phyloP scores from a whole-genome alignment of 495 filamentous ascomycete species.

The Aspergillus kassunensis region DNA sequence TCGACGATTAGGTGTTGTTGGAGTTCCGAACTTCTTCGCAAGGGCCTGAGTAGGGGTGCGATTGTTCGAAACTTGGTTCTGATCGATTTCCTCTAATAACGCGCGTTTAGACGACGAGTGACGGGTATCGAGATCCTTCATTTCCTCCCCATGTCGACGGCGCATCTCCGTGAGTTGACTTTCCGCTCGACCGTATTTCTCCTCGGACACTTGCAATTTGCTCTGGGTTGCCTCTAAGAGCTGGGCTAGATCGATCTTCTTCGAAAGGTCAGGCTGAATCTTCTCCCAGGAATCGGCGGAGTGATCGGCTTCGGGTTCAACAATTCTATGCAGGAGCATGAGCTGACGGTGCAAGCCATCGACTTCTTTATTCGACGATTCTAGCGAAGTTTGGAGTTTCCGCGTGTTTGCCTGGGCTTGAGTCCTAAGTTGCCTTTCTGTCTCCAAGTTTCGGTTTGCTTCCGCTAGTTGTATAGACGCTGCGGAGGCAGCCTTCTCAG shows the following conservation, averaged over 20 bases:
- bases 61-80: constrained; percentile 72
- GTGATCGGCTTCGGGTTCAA: constrained; percentile 71
- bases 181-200: constrained; percentile 79
- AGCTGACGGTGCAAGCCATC: constrained; percentile 74
- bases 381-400: constrained; percentile 71
- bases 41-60: constrained; percentile 69
- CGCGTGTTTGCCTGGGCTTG: constrained; percentile 86
- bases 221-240: constrained; percentile 86
- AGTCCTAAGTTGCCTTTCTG: constrained; percentile 76
- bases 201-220: constrained; percentile 78
- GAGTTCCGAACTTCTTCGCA: constrained; percentile 64
- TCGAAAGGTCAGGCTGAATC: constrained; percentile 53
- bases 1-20: constrained; percentile 71
- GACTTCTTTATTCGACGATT: constrained; percentile 73
- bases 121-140: constrained; percentile 66
- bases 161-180: constrained; percentile 77
- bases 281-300: constrained; percentile 58
- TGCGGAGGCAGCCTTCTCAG: constrained; percentile 85
- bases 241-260: constrained; percentile 78
- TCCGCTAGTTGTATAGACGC: constrained; percentile 82
- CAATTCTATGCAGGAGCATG: constrained; percentile 76
- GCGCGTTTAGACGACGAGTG: constrained; percentile 69
- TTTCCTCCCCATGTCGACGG: constrained; percentile 63
- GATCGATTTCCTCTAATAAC: constrained; percentile 80
- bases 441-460: constrained; percentile 82